Conservation (phyloP, 2,329 filamentous ascomycete genomes). For the Fusarium coicis region DNA sequence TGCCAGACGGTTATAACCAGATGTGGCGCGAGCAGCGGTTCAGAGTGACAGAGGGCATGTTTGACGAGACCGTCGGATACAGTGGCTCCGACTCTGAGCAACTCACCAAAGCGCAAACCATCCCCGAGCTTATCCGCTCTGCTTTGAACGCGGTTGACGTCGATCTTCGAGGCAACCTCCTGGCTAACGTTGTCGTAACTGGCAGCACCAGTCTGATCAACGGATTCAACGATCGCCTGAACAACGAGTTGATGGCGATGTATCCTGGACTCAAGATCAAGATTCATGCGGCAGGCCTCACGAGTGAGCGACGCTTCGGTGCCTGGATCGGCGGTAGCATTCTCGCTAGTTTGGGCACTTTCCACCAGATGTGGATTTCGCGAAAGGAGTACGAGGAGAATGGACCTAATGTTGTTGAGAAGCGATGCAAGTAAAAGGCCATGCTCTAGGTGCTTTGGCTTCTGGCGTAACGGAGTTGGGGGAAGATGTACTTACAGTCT, state of each 20-base stretch:
- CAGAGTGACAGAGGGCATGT: constrained; percentile 87
- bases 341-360: constrained; percentile 91
- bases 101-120: constrained; percentile 78
- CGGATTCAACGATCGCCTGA: constrained; percentile 90
- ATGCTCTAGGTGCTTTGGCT: constrained; percentile 29
- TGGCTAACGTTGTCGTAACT: constrained; percentile 92
- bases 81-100: constrained; percentile 56
- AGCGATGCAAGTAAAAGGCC: constrained; percentile 82
- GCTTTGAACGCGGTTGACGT: constrained; percentile 85
- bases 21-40: constrained; percentile 92
- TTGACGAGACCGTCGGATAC: constrained; percentile 84
- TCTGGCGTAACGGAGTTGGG: constrained; percentile 51
- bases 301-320: constrained; percentile 89
- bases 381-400: constrained; percentile 98
- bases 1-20: constrained; percentile 96
- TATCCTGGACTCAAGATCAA: constrained; percentile 90
- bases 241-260: constrained; percentile 81
- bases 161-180: constrained; percentile 83
- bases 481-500: constrained; percentile 43
- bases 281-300: constrained; percentile 86
- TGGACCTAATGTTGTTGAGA: constrained; percentile 89
- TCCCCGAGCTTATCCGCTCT: constrained; percentile 83
- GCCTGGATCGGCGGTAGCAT: constrained; percentile 98
- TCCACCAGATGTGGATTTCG: constrained; percentile 99
- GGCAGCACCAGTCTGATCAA: constrained; percentile 88